Base-by-base conservation (phyloP, 1,284 basidiomycete genomes). In the Melampsora americana region DNA sequence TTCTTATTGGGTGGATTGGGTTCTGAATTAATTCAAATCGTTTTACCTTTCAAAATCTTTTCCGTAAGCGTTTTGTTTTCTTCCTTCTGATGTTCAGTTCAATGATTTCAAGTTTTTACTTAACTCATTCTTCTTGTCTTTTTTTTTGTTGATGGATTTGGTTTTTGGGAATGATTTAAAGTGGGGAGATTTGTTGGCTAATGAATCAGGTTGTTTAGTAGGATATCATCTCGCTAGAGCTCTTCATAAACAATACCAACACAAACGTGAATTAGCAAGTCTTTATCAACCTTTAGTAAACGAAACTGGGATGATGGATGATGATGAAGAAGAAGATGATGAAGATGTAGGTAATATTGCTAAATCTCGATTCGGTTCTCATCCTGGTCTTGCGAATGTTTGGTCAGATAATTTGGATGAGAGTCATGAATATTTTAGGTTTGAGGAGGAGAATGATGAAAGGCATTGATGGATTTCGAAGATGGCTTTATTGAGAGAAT, bases 351-450 rank as follows among this genome's bases (percentile, higher is more conserved):
- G 18, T 56, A 18, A 65, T 32, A 9, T 48, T 9, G 32, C 23
- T 26, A 44, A 66, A 59, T 62, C 59, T 66, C 20, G 53, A 20
- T 66, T 23, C 50, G 14, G 56, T 60, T 28, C 39, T 42, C 39
- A 74, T 60, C 71, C 62, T 26, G 62, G 59, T 39, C 71, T 74
- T 30, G 39, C 48, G 14, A 74, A 74, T 50, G 71, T 74, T 16
- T 74, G 71, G 71, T 74, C 71, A 18, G 71, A 74, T 74, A 35
- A 56, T 42, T 53, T 74, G 20, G 71, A 74, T 16, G 71, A 74
- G 35, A 65, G 39, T n/a, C 30, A 66, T 12, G 64, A 66, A 60
- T 60, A 59, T 44, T 74, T 74, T 60, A 74, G 48, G 18, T 74
- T 74, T 39, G 53, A 74, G 30, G 71, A 74, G 14, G 64, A 66